Conservation (phyloP, 2,329 filamentous ascomycete species). For the Colletotrichum magnum region DNA sequence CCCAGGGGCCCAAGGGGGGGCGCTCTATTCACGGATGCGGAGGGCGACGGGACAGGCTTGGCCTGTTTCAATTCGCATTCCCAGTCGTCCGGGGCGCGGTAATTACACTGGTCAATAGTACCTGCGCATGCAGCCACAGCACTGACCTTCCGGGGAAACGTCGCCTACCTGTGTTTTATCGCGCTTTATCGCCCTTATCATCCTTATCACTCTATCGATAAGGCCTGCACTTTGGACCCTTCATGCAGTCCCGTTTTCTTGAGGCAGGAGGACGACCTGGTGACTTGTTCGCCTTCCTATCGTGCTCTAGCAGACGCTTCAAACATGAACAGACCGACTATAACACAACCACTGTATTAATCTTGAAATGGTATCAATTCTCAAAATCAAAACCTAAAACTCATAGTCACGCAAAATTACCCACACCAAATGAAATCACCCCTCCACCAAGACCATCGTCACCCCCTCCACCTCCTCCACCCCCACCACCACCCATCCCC, state of each 20-base stretch:
- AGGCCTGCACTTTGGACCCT: neutral
- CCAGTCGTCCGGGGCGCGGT: neutral
- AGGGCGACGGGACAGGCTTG: conserved; percentile 26
- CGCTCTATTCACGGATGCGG: conserved; percentile 27
- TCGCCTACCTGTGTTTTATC: neutral
- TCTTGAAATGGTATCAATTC: too few species aligned
- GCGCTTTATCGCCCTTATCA: conserved; percentile 1
- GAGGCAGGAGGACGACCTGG: neutral
- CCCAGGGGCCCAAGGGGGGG: conserved; percentile 5
- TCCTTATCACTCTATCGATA: conserved; percentile 9
- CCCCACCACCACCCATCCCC: too few species aligned
- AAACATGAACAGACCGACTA: too few species aligned
- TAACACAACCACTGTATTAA: too few species aligned
- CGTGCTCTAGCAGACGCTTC: neutral
- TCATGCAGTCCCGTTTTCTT: conserved; percentile 6
- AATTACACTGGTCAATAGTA: too few species aligned
- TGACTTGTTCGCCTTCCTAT: neutral
- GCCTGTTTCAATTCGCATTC: conserved; percentile 30
- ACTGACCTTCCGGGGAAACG: neutral
- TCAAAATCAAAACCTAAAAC: too few species aligned
- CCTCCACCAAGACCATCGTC: neutral
- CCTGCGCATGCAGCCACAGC: neutral
- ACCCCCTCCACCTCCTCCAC: neutral
- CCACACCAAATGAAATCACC: neutral
- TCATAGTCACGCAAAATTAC: too few species aligned